Evolutionary conservation across 495 filamentous ascomycete genomes (phyloP), one percentile per base, ranked within the genome.

Genomic region (Massariosphaeria phaeospora): DNA sequence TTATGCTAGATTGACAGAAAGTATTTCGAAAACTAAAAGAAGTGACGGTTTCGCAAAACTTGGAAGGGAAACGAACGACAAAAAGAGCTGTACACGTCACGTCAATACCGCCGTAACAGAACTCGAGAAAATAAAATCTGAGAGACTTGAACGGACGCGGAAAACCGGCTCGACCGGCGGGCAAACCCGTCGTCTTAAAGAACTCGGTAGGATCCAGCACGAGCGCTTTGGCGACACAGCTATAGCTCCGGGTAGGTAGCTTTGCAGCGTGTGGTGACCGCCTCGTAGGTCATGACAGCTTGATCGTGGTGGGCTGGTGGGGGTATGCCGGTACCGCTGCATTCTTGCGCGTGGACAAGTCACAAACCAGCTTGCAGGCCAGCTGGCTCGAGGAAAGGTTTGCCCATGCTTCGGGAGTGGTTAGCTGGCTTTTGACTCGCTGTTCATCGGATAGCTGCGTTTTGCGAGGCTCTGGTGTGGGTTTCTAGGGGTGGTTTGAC

Each of bases 211-310:
- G 46, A 18, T 4, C 33, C 11, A 21, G 15, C 26, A 38, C 27
- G 57, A 34, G 31, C 3, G 5, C 27, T 29, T 35, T 26, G 24
- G 27, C 31, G 43, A 34, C 48, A 38, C 48, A 46, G 29, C 26
- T 18, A 46, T 54, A 52, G 55, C 46, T 58, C 55, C 55, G 36
- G 25, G 34, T 41, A 46, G 50, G 55, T 40, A 53, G 30, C 20
- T 33, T 33, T n/a, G 24, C 20, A 27, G 12, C 11, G 15, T 53
- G 40, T 44, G 39, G 43, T 52, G 35, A 54, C 53, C 54, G 57
- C 53, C 52, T 55, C 57, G 24, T 50, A 42, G 62, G 47, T 49
- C 62, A 65, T 65, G 55, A 39, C 47, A 35, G 20, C 45, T 59
- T 18, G 42, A 41, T 24, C 10, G 35, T 44, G 35, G 25, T 56